Conservation (phyloP, 345 rosid species). For the Melastoma malabathricum region DNA sequence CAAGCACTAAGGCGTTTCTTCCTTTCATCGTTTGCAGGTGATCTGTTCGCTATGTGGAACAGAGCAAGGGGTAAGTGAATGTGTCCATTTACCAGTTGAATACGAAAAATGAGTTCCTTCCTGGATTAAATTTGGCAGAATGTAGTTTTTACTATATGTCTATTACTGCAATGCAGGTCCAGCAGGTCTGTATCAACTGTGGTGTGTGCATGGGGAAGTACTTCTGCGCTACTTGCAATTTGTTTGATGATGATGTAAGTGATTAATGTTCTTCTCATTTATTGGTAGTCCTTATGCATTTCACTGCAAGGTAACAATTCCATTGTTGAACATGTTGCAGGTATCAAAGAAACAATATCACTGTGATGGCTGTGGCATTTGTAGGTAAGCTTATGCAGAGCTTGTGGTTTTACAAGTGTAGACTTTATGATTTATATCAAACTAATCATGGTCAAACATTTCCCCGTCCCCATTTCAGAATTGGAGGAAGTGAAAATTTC, state of each 20-base stretch:
- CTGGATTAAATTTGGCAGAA: not conserved
- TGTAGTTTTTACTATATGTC: not conserved
- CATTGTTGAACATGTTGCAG: constrained; percentile 23
- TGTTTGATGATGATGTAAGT: constrained; percentile 61
- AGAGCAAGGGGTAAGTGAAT: constrained; percentile 58
- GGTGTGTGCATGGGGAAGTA: constrained; percentile 71
- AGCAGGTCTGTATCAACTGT: constrained; percentile 40
- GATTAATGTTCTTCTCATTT: not conserved
- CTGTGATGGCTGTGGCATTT: constrained; percentile 52
- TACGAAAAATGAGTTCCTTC: not conserved
- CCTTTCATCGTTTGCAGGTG: constrained; percentile 24
- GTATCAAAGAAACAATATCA: constrained; percentile 49
- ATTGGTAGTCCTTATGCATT: not conserved
- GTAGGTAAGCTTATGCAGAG: constrained; percentile 21
- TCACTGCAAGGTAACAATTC: constrained; percentile 5
- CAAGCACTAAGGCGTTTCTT: not conserved
- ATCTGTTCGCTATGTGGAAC: constrained; percentile 55
- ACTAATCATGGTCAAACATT: not conserved
- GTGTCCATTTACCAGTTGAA: not conserved
- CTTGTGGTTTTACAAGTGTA: not conserved
- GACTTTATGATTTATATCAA: too few species aligned
- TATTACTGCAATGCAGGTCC: constrained; percentile 25
- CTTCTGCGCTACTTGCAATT: constrained; percentile 55
- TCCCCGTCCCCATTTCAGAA: constrained; percentile 16
- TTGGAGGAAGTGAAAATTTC: constrained; percentile 46